phyloP scores from a whole-genome alignment of 352 stramenopile genomes.

The Phytophthora aleatoria region DNA sequence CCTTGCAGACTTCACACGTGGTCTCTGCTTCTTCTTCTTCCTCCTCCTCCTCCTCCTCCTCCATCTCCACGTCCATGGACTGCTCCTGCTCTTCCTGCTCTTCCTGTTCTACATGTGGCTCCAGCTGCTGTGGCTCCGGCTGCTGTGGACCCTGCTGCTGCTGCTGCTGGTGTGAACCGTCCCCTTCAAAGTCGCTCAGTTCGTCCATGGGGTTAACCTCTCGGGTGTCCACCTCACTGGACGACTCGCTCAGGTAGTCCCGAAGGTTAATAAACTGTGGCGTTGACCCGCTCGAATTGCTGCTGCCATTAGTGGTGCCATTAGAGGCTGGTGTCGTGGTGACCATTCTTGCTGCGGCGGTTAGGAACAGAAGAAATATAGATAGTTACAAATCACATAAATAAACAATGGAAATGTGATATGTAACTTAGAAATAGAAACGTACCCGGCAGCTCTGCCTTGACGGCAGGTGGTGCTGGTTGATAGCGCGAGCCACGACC shows the following conservation, averaged over 20 bases:
- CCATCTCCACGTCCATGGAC: slow-evolving; percentile 37
- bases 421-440: slow-evolving; percentile 16
- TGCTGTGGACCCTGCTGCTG: slow-evolving; percentile 2
- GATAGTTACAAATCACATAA: slow-evolving; percentile 2
- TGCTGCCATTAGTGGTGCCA: slow-evolving; percentile 1
- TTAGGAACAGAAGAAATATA: background rate
- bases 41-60: slow-evolving; percentile 1
- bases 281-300: background rate
- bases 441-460: slow-evolving; percentile 10
- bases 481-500: slow-evolving; percentile 21
- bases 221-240: slow-evolving; percentile 47
- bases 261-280: slow-evolving; percentile 34
- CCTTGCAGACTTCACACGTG: slow-evolving; percentile 50
- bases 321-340: background rate
- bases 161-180: slow-evolving; percentile 3
- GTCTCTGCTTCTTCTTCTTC: slow-evolving; percentile 23
- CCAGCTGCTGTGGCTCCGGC: background rate
- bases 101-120: slow-evolving; percentile 7
- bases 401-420: slow-evolving; percentile 8
- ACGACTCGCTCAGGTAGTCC: slow-evolving; percentile 52
- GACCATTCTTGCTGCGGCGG: slow-evolving; percentile 5
- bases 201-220: slow-evolving; percentile 73
- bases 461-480: slow-evolving; percentile 22
- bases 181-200: slow-evolving; percentile 61
- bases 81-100: slow-evolving; percentile 10